Conservation (phyloP, 2,329 filamentous ascomycete species). For the Microthyrium microscopicum region DNA sequence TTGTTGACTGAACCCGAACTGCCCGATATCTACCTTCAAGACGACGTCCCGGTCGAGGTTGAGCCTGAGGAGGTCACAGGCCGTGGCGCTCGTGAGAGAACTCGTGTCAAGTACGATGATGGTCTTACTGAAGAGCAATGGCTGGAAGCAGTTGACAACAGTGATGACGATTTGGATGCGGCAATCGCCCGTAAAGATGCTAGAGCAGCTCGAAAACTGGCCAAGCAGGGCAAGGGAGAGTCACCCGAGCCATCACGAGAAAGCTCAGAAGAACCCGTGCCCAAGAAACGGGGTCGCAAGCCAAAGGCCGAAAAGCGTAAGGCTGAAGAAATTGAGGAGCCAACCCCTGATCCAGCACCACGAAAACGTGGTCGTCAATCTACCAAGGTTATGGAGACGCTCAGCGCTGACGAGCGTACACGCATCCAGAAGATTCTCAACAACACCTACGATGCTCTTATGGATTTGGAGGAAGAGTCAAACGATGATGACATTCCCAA, state of each 20-base stretch:
- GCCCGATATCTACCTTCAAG: conserved; percentile 82
- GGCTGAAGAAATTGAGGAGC: conserved; percentile 53
- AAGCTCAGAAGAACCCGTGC: conserved; percentile 62
- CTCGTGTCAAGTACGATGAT: conserved; percentile 88
- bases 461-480: conserved; percentile 69
- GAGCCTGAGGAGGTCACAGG: conserved; percentile 65
- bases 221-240: conserved; percentile 50
- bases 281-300: conserved; percentile 72
- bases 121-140: conserved; percentile 97
- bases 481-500: conserved; percentile 34
- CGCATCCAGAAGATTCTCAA: conserved; percentile 68
- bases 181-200: conserved; percentile 82
- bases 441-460: conserved; percentile 60
- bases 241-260: conserved; percentile 68
- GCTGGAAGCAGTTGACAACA: conserved; percentile 93
- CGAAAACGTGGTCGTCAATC: conserved; percentile 55
- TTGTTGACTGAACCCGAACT: conserved; percentile 77
- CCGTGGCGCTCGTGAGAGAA: conserved; percentile 87
- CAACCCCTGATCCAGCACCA: conserved; percentile 47
- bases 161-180: conserved; percentile 85
- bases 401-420: conserved; percentile 53
- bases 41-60: conserved; percentile 66
- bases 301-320: conserved; percentile 76
- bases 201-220: conserved; percentile 60
- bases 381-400: conserved; percentile 45